Conservation (phyloP, 2,329 filamentous ascomycete species). For the Escovopsis sp. region DNA sequence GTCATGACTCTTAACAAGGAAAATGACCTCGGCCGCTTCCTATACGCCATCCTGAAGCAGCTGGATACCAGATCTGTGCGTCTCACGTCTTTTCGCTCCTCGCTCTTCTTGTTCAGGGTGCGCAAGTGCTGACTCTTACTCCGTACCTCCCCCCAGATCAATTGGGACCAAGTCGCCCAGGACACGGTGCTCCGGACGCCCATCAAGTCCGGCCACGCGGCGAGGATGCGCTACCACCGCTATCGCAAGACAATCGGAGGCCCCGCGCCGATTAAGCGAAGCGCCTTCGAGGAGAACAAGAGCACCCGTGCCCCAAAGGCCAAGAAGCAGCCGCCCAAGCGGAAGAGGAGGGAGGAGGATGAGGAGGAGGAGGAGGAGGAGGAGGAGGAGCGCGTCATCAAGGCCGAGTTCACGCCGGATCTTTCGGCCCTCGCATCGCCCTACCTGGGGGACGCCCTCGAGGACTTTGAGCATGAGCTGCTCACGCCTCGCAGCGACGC, state of each 20-base stretch:
- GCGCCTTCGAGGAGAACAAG: constrained; percentile 24
- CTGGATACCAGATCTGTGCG: constrained; percentile 47
- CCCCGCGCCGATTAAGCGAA: constrained; percentile 32
- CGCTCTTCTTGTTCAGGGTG: neutral
- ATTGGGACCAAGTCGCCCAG: constrained; percentile 42
- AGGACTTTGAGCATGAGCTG: constrained; percentile 26
- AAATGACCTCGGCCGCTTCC: constrained; percentile 41
- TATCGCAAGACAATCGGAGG: constrained; percentile 34
- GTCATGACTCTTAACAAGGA: constrained; percentile 41
- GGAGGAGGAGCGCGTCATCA: constrained; percentile 12
- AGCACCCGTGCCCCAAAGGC: constrained; percentile 29
- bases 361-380: too few species aligned
- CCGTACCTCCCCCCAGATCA: constrained; percentile 27
- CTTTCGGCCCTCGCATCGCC: constrained; percentile 18
- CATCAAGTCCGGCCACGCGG: constrained; percentile 46
- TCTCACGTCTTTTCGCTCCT: constrained; percentile 6
- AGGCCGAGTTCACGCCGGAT: constrained; percentile 23
- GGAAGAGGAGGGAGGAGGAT: constrained; percentile 16
- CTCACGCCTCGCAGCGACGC: constrained; percentile 40
- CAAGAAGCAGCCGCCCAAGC: constrained; percentile 20
- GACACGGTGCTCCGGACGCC: constrained; percentile 37
- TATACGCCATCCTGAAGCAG: constrained; percentile 45
- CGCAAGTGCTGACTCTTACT: constrained; percentile 7
- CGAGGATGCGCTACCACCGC: constrained; percentile 44
- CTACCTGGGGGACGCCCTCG: constrained; percentile 20